Evolutionary conservation across 176 grass and related monocot species (phyloP), one percentile per base, ranked within the genome.

Genomic region (Coix lacrymajobi): DNA sequence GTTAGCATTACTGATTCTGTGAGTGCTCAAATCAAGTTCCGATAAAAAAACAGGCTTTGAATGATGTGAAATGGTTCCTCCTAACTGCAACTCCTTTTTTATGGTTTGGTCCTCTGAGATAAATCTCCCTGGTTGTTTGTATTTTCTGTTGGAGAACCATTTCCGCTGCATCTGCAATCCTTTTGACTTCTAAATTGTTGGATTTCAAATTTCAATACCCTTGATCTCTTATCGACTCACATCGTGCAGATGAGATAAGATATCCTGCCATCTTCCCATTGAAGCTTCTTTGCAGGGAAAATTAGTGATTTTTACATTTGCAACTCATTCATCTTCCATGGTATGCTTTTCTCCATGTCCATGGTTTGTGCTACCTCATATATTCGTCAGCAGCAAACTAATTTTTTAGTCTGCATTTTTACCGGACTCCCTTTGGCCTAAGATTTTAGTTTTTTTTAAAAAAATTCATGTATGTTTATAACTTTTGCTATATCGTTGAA

Each of bases 401-500:
- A 9, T 54, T 75, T 32, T 75, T 75, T 49, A 37, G 79, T 61
- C 45, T 54, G 40, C 75, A 44, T 44, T 44, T 57, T 77, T 71
- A 36, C 46, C 80, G 81, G 48, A 29, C 31, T 70, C 13, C 9
- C 54, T 75, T 71, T 66, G 45, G n/a, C 64, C 4, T 6, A 61
- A 75, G 17, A 38, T 31, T 88, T 65, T 63, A 48, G 31, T 19
- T 62, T 52, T 85, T 22, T 40, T 66, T n/a, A n/a, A n/a, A n/a
- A n/a, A n/a, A n/a, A n/a, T 80, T 74, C 24, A 20, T 73, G 28
- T 24, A 75, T 34, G 14, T 22, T 15, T 32, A 57, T 69, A 63
- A 56, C 63, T 34, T 25, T 78, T 82, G 28, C 69, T 78, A 26
- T 81, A 66, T 62, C 70, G 82, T 78, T 88, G 81, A 32, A 57